Conservation (phyloP, 2,329 filamentous ascomycete genomes). For the Delphinella strobiligena region DNA sequence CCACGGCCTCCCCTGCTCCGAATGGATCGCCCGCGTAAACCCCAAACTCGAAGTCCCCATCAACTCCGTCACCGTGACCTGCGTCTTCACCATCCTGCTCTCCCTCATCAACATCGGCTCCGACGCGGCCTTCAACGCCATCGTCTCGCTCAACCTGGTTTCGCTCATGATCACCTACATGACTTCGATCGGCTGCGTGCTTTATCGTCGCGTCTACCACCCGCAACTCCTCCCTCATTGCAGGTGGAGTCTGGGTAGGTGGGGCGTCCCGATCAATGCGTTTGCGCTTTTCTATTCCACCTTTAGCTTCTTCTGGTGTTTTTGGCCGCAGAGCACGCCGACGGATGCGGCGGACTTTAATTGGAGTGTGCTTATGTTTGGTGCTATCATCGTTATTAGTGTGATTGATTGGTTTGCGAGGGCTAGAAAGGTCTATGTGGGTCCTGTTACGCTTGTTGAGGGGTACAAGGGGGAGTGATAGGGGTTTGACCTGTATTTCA, state of each 20-base stretch:
- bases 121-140: slow-evolving; percentile 10
- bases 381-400: slow-evolving; percentile 9
- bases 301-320: slow-evolving; percentile 26
- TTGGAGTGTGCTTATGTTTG: slow-evolving; percentile 13
- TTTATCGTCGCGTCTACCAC: slow-evolving; percentile 14
- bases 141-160: slow-evolving; percentile 8
- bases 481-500: too few species aligned
- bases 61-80: slow-evolving; percentile 7
- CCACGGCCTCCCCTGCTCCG: slow-evolving; percentile 9
- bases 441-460: slow-evolving; percentile 11
- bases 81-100: slow-evolving; percentile 10
- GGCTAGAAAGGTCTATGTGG: slow-evolving; percentile 10
- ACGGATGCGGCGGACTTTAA: slow-evolving; percentile 11
- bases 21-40: slow-evolving; percentile 10
- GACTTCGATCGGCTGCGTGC: slow-evolving; percentile 15
- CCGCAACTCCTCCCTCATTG: slow-evolving; percentile 14
- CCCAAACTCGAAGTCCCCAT: slow-evolving; percentile 8
- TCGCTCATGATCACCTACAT: slow-evolving; percentile 10
- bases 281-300: slow-evolving; percentile 22
- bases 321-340: slow-evolving; percentile 18
- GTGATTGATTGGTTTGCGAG: slow-evolving; percentile 9
- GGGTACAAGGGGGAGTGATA: slow-evolving; percentile 10
- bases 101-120: slow-evolving; percentile 15
- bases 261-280: slow-evolving; percentile 25
- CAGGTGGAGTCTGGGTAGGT: slow-evolving; percentile 25